Percentiles rank a stretch among this genome's conserved stretches.
Evolutionary conservation across 192 early-diverging fungal genomes (phyloP).

Genomic region (Gaertneriomyces semiglobifer): DNA sequence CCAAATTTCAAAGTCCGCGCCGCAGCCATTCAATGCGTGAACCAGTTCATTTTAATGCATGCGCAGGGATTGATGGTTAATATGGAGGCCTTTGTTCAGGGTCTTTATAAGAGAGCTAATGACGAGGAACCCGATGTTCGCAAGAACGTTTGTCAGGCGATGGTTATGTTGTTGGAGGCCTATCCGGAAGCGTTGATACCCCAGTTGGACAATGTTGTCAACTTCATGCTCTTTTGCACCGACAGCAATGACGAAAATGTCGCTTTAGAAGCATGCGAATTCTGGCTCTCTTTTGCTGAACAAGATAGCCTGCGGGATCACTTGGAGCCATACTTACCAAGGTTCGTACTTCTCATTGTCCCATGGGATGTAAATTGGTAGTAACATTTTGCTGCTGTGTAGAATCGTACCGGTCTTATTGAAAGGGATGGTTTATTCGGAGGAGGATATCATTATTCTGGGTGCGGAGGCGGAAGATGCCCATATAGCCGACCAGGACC

Average conservation of each 20-base stretch:
- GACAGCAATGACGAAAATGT: conserved; percentile 73
- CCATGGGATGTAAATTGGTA: neutral
- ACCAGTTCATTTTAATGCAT: conserved; percentile 80
- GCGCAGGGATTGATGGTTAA: conserved; percentile 68
- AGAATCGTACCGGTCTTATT: conserved; percentile 89
- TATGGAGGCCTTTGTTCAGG: conserved; percentile 69
- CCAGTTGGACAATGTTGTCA: conserved; percentile 82
- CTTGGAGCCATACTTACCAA: conserved; percentile 44
- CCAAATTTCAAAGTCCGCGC: conserved; percentile 72
- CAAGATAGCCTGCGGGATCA: conserved; percentile 72
- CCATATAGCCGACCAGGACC: conserved; percentile 76
- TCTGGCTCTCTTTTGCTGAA: conserved; percentile 97
- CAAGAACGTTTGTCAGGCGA: conserved; percentile 88
- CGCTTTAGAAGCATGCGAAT: conserved; percentile 98
- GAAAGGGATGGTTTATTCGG: conserved; percentile 94
- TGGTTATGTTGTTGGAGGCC: conserved; percentile 86
- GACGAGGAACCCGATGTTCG: conserved; percentile 81
- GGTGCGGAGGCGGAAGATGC: conserved; percentile 76
- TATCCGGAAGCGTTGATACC: conserved; percentile 81
- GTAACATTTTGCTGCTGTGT: neutral
- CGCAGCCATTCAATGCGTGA: conserved; percentile 76
- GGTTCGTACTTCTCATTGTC: conserved; percentile 2
- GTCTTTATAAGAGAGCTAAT: conserved; percentile 77
- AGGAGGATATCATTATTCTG: conserved; percentile 75
- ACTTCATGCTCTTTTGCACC: conserved; percentile 96